Conservation (phyloP, 2,329 filamentous ascomycete genomes). For the Microthyrium microscopicum region DNA sequence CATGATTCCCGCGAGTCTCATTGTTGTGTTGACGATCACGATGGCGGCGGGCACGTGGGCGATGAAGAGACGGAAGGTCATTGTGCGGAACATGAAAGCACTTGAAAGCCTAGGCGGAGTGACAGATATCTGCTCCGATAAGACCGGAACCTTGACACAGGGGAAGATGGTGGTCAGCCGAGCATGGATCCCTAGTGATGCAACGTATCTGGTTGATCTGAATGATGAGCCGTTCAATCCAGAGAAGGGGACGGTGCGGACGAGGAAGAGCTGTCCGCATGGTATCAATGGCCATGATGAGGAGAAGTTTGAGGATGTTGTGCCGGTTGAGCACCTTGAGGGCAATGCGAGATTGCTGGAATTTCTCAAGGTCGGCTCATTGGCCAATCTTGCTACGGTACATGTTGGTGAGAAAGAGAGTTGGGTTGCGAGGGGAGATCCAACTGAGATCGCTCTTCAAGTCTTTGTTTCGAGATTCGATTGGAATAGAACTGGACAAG, state of each 20-base stretch:
- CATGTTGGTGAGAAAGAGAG: slow-evolving; percentile 37
- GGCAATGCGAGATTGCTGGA: slow-evolving; percentile 33
- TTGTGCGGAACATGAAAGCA: slow-evolving; percentile 22
- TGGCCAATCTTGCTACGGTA: slow-evolving; percentile 49
- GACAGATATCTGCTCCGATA: slow-evolving; percentile 26
- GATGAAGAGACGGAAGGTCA: slow-evolving; percentile 25
- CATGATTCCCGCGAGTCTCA: slow-evolving; percentile 35
- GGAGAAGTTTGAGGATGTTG: slow-evolving; percentile 9
- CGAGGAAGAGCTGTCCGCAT: slow-evolving; percentile 13
- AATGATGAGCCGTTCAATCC: slow-evolving; percentile 42
- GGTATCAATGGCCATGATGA: slow-evolving; percentile 8
- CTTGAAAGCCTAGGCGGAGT: slow-evolving; percentile 25
- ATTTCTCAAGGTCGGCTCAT: slow-evolving; percentile 45
- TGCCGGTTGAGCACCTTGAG: slow-evolving; percentile 21
- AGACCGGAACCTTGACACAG: slow-evolving; percentile 24
- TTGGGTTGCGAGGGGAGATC: slow-evolving; percentile 50
- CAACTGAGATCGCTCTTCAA: slow-evolving; percentile 59
- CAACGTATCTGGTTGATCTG: slow-evolving; percentile 40
- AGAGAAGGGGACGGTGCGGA: slow-evolving; percentile 22
- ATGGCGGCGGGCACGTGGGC: slow-evolving; percentile 33
- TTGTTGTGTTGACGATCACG: slow-evolving; percentile 51
- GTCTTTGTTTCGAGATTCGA: slow-evolving; percentile 56
- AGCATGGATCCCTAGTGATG: slow-evolving; percentile 33
- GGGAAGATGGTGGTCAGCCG: slow-evolving; percentile 24
- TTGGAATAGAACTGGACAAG: slow-evolving; percentile 39